A percentile compares a stretch with the other conserved stretches of the same genome.
Conservation (phyloP, 129 eudicot genomes). For the Deinandra increscens region DNA sequence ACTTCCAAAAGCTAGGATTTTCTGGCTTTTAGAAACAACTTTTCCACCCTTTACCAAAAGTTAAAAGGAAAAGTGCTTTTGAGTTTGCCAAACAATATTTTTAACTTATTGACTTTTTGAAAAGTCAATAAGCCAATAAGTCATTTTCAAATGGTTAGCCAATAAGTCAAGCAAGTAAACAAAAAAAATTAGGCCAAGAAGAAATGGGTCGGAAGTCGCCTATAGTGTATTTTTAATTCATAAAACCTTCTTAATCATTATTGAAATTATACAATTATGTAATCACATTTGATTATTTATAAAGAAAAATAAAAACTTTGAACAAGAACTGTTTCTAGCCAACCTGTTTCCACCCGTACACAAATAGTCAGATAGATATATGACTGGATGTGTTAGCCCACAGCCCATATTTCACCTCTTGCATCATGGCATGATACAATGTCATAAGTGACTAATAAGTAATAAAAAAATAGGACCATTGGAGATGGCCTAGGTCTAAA, state of each 20-base stretch:
- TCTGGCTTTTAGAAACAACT: too few species aligned
- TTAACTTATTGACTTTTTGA: too few species aligned
- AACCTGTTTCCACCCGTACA: background rate
- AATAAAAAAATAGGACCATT: background rate
- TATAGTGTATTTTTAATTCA: background rate
- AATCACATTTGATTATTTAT: background rate
- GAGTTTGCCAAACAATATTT: too few species aligned
- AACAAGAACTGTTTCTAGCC: background rate
- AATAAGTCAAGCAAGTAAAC: background rate
- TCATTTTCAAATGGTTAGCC: too few species aligned
- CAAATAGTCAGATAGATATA: too few species aligned
- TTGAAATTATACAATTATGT: background rate
- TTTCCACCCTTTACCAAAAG: too few species aligned
- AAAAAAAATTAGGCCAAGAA: background rate
- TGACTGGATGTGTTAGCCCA: background rate
- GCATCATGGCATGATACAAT: slow-evolving; percentile 1
- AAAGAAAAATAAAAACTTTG: background rate
- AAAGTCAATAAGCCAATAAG: too few species aligned
- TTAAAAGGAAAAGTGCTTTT: too few species aligned
- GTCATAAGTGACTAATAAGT: background rate
- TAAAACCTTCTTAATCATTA: background rate
- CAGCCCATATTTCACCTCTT: background rate
- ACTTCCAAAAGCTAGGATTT: too few species aligned
- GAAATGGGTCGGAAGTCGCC: background rate
- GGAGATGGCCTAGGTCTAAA: background rate